Conservation (phyloP, 371 early-diverging fungal species). For the Zychaea mexicana region DNA sequence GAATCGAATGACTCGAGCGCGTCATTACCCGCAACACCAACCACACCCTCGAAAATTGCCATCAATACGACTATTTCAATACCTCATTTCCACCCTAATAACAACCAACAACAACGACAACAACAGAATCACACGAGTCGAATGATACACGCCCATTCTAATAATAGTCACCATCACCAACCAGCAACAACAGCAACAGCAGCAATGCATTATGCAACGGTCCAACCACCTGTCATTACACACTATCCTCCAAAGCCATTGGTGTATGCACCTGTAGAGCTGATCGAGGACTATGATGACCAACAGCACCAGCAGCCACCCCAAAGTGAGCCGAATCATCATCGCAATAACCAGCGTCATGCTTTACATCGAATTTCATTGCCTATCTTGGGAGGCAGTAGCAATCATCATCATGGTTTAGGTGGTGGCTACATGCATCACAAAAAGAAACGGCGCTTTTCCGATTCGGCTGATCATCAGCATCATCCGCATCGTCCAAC, state of each 20-base stretch:
- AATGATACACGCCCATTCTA: too few relatives aligned
- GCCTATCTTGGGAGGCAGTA: slow-evolving; percentile 14
- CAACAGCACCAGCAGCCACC: neutral
- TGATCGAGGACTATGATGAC: slow-evolving; percentile 4
- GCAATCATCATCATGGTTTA: neutral
- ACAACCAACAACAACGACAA: neutral
- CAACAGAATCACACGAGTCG: too few relatives aligned
- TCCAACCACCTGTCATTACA: slow-evolving; percentile 29
- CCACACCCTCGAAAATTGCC: slow-evolving; percentile 34
- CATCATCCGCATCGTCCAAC: neutral
- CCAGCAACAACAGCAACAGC: neutral
- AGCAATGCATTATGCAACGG: slow-evolving; percentile 4
- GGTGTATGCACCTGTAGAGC: slow-evolving; percentile 45
- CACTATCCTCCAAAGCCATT: slow-evolving; percentile 51
- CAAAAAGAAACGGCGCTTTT: slow-evolving; percentile 9
- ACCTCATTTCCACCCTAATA: slow-evolving; percentile 11
- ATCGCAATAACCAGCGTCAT: neutral
- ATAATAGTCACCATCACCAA: too few relatives aligned
- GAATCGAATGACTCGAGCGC: neutral
- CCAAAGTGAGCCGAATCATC: neutral
- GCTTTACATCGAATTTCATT: slow-evolving; percentile 19
- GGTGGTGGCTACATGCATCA: neutral
- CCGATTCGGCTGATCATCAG: neutral
- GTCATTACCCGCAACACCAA: slow-evolving; percentile 16
- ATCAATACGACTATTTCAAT: slow-evolving; percentile 48